These are phyloP conservation scores for Aspergillus ellipticus DNA, from an alignment of 495 filamentous ascomycete genomes.

Conservation along the genomic window DNA sequence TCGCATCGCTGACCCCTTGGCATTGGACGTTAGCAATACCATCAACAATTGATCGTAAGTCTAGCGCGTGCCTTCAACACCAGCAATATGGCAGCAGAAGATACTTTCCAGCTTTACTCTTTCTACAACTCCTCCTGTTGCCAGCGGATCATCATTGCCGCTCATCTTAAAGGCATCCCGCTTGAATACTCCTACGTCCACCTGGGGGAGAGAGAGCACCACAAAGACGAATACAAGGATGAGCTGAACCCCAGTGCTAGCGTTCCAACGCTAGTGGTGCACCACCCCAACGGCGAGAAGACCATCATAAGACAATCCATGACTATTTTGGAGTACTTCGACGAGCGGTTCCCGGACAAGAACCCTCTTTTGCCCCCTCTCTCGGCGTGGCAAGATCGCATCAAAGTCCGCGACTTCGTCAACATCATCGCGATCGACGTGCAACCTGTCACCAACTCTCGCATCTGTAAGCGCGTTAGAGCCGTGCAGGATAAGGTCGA, in stretches of 20 bases:
- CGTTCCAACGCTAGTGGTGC: neutral
- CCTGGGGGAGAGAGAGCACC: neutral
- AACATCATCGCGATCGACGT: constrained; percentile 2
- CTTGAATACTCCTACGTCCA: neutral
- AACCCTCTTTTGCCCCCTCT: neutral
- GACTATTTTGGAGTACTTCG: neutral
- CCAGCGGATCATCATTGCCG: neutral
- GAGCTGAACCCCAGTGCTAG: neutral
- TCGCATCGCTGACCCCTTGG: neutral
- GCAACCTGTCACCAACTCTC: neutral
- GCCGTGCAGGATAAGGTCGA: neutral
- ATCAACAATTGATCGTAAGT: neutral
- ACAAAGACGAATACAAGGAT: neutral
- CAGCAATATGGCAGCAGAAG: neutral
- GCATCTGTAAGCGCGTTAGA: neutral
- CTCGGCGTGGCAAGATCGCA: neutral
- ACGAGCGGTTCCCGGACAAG: neutral
- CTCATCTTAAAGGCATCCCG: neutral
- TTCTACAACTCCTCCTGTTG: neutral
- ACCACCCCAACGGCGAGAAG: neutral
- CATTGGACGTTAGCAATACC: neutral
- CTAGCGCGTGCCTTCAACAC: neutral
- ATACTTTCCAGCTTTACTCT: neutral
- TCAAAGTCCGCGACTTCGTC: neutral
- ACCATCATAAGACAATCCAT: neutral